Evolutionary conservation across 2,329 filamentous ascomycete species (phyloP), one percentile per base, ranked within the genome.

Genomic region (Aspergillus amoenus): DNA sequence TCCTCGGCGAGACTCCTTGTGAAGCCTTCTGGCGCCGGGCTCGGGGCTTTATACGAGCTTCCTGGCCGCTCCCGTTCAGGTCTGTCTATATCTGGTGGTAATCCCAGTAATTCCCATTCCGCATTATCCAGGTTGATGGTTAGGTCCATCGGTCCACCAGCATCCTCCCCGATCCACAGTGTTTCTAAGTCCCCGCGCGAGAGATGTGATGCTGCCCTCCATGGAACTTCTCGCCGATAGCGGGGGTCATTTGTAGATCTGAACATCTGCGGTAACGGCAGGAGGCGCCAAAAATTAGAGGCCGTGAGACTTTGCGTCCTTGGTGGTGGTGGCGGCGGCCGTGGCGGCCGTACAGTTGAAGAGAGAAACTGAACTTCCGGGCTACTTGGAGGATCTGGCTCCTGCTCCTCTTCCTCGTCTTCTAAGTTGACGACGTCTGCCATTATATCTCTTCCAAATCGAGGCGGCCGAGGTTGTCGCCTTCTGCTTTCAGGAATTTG

Each of bases 1-100:
- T 91, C 86, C 37, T 91, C 88, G 40, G 79, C 83, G 0, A 90
- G 89, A 48, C 85, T 86, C 57, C 93, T 82, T 1, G 90, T 96
- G 67, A 94, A 97, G 0, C 93, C 93, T n/a, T 85, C 78, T 5
- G 83, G 82, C 0, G 90, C 80, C 0, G 86, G 76, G n/a, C 81
- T 78, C 0, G 89, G 87, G 0, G 87, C 80, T 43, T 88, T 83
- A 70, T 93, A 81, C 0, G 72, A 59, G 22, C 65, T 66, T 15
- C 64, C 60, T 8, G 64, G 64, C 18, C 62, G 59, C 12, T 22
- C 32, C n/a, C 27, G 32, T 49, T 39, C 34, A 15, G 34, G 24
- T 17, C 17, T 13, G 30, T 61, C 61, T 43, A 64, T 64, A 27
- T 61, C 61, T 2, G 67, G 63, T 17, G 79, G 71, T 59, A 83